Conservation (phyloP, 495 filamentous ascomycete species). For the Glarea lozoyensis region DNA sequence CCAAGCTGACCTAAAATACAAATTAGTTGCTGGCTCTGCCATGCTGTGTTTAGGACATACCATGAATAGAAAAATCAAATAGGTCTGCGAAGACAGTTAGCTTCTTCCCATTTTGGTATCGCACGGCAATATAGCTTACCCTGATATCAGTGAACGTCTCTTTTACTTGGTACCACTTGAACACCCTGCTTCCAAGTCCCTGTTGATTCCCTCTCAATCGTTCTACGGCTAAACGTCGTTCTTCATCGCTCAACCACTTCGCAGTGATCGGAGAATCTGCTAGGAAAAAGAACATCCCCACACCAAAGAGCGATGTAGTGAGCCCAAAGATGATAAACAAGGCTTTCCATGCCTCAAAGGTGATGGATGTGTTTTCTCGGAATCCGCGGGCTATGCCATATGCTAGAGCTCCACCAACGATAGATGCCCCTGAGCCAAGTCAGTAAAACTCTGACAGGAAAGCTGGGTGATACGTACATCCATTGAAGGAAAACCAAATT, state of each 20-base stretch:
- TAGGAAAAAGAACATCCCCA: conserved; percentile 51
- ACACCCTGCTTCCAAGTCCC: conserved; percentile 60
- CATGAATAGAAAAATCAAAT: neutral
- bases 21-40: too few relatives aligned
- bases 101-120: neutral
- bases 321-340: conserved; percentile 50
- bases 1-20: too few relatives aligned
- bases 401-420: neutral
- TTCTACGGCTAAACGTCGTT: conserved; percentile 48
- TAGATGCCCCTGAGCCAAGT: too few relatives aligned
- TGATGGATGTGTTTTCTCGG: neutral
- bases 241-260: conserved; percentile 36
- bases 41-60: too few relatives aligned
- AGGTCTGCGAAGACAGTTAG: neutral
- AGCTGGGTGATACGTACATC: too few relatives aligned
- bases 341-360: conserved; percentile 32
- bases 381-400: neutral
- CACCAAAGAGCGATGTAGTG: conserved; percentile 46
- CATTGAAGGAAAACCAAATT: neutral
- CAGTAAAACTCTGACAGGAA: too few relatives aligned
- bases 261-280: conserved; percentile 48
- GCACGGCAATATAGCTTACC: neutral
- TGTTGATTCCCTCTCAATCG: conserved; percentile 56
- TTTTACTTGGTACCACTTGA: conserved; percentile 53
- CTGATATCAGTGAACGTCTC: conserved; percentile 41